Conservation (phyloP, 345 rosid species). For the Citrus reticulata region DNA sequence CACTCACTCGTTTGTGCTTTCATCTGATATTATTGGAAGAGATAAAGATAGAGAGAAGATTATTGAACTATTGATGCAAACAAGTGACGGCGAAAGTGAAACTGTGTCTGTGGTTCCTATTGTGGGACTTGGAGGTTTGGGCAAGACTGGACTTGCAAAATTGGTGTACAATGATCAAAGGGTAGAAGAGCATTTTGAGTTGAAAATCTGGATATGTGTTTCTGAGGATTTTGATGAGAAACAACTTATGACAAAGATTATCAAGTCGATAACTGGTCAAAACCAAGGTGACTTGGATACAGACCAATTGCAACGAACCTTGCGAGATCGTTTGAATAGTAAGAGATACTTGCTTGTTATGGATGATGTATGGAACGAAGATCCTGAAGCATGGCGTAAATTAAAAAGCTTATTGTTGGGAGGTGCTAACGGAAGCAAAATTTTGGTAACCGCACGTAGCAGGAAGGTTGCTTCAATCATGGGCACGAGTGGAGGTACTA, state of each 20-base stretch:
- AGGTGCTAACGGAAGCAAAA: neutral
- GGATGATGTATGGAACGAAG: constrained; percentile 16
- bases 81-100: no score
- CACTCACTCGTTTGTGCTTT: no score
- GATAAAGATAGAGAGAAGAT: no score
- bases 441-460: constrained; percentile 12
- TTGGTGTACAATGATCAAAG: no score
- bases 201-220: constrained; percentile 19
- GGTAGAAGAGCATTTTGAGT: neutral
- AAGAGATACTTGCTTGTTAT: constrained; percentile 9
- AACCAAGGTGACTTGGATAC: neutral
- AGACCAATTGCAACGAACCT: constrained; percentile 10
- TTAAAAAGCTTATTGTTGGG: no score
- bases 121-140: no score
- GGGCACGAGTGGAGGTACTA: neutral
- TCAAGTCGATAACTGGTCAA: neutral
- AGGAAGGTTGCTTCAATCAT: neutral
- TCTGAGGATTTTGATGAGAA: neutral
- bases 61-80: no score
- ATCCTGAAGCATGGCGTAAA: no score
- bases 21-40: no score
- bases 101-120: no score
- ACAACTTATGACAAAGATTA: neutral
- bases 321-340: neutral
- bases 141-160: no score